Percentiles rank a stretch among this genome's conserved stretches.
Evolutionary conservation across 2,329 filamentous ascomycete genomes (phyloP).

Genomic region (Fusarium siculi): DNA sequence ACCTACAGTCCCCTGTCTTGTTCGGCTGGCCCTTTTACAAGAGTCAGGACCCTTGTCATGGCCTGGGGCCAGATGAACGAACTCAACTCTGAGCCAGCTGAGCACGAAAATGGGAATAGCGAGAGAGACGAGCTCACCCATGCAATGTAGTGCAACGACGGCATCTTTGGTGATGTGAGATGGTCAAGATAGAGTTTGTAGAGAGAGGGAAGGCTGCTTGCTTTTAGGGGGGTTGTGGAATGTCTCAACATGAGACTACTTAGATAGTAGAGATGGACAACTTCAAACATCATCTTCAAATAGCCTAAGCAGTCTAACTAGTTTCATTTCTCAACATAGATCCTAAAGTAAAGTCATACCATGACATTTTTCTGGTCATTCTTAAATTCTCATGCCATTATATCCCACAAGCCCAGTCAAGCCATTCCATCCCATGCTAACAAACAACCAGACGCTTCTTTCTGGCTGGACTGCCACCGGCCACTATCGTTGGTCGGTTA

Average conservation of each 20-base stretch:
- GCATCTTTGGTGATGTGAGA: background rate
- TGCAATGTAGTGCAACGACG: slow-evolving; percentile 2
- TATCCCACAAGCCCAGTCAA: slow-evolving; percentile 5
- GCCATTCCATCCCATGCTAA: slow-evolving; percentile 15
- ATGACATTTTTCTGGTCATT: slow-evolving; percentile 1
- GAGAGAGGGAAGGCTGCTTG: background rate
- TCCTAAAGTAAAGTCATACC: background rate
- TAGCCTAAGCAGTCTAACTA: background rate
- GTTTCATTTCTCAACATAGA: background rate
- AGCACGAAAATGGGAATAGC: slow-evolving; percentile 23
- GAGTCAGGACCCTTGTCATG: slow-evolving; percentile 38
- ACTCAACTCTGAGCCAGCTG: slow-evolving; percentile 38
- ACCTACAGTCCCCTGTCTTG: slow-evolving; percentile 2
- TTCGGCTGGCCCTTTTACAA: slow-evolving; percentile 15
- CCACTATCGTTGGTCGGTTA: background rate
- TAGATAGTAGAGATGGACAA: background rate
- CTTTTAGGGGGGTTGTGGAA: background rate
- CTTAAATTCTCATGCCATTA: slow-evolving; percentile 11
- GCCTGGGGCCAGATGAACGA: slow-evolving; percentile 32
- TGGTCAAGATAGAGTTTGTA: background rate
- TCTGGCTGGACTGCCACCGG: background rate
- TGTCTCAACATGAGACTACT: background rate
- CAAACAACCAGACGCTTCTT: slow-evolving; percentile 4
- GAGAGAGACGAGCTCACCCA: slow-evolving; percentile 3
- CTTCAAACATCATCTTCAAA: background rate